phyloP scores from a whole-genome alignment of 768 basidiomycete species.

The Calocybe cyanea region DNA sequence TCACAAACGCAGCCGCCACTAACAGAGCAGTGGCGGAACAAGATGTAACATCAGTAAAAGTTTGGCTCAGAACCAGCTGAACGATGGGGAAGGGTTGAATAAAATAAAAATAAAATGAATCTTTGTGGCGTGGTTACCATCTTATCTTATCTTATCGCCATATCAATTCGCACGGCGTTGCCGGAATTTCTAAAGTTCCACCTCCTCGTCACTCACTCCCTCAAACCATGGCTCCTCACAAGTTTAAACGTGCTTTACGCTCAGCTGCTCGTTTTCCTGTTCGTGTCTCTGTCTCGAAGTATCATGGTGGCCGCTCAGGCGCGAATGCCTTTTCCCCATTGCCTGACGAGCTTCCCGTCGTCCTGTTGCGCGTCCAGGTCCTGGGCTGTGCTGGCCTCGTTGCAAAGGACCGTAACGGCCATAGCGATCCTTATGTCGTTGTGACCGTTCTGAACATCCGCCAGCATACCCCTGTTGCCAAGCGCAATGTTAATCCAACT shows the following conservation, averaged over 20 bases:
- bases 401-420: constrained; percentile 64
- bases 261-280: constrained; percentile 2
- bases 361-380: constrained; percentile 65
- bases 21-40: too few relatives aligned
- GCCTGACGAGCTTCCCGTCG: constrained; percentile 44
- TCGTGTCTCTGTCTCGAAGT: constrained; percentile 33
- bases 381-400: constrained; percentile 58
- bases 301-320: background rate
- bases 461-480: constrained; percentile 72
- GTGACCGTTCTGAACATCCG: constrained; percentile 57
- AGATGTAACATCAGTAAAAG: too few relatives aligned
- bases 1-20: too few relatives aligned
- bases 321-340: constrained; percentile 2
- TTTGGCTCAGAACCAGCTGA: too few relatives aligned
- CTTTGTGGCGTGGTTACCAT: too few relatives aligned
- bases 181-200: background rate
- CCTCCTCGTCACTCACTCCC: background rate
- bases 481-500: constrained; percentile 64
- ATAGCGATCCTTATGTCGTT: constrained; percentile 69
- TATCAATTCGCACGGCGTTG: too few relatives aligned
- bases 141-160: too few relatives aligned
- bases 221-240: constrained; percentile 1
- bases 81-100: too few relatives aligned
- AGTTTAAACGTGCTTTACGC: constrained; percentile 4
- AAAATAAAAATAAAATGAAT: too few relatives aligned